Conservation (phyloP, 257 asterid species). For the Primulina huaijiensis region DNA sequence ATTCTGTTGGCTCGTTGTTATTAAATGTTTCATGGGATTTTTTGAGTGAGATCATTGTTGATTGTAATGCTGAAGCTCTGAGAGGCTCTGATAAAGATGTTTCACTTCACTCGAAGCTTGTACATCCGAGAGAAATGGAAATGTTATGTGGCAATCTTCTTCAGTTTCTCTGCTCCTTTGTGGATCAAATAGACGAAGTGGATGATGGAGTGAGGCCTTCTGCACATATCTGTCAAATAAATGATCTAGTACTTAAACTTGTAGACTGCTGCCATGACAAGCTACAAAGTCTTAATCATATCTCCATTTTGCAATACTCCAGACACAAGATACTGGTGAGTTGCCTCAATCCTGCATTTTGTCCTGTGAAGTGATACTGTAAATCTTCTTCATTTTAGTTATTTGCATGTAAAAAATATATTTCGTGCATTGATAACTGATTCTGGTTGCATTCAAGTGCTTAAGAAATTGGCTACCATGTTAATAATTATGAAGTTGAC, state of each 20-base stretch:
- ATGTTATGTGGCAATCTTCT: conserved; percentile 51
- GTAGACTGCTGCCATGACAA: conserved; percentile 47
- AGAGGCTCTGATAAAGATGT: conserved; percentile 28
- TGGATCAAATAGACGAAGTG: conserved; percentile 29
- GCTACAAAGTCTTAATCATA: conserved; percentile 31
- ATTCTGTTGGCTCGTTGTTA: conserved; percentile 40
- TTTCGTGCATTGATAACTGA: not conserved
- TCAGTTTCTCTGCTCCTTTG: conserved; percentile 68
- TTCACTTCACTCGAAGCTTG: conserved; percentile 19
- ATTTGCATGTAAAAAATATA: not conserved
- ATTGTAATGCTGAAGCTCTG: conserved; percentile 25
- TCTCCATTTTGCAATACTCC: conserved; percentile 51
- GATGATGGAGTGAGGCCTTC: conserved; percentile 36
- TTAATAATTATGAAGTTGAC: no score
- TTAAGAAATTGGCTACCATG: not conserved
- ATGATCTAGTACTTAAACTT: conserved; percentile 51
- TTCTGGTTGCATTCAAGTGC: not conserved
- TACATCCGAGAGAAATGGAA: conserved; percentile 34
- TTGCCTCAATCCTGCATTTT: not conserved
- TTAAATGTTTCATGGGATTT: conserved; percentile 48
- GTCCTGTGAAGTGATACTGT: not conserved
- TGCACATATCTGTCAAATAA: conserved; percentile 38
- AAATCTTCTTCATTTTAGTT: not conserved
- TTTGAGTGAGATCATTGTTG: conserved; percentile 32
- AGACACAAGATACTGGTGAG: conserved; percentile 83